Conservation (phyloP, 345 rosid species). For the Sonneratia caseolaris region DNA sequence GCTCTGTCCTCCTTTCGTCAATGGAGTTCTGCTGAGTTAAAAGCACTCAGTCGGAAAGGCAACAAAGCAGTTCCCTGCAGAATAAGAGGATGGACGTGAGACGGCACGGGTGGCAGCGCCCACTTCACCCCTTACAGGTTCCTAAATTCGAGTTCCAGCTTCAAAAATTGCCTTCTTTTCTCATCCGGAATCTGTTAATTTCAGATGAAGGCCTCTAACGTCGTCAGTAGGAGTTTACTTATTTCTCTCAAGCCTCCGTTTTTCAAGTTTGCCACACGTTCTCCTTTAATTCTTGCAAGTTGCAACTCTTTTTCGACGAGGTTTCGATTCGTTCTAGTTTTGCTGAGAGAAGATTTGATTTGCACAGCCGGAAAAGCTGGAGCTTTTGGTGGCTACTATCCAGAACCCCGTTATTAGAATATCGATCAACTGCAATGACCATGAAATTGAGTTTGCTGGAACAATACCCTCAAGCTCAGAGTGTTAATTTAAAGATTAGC, state of each 20-base stretch:
- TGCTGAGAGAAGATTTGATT: background rate
- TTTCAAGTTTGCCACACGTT: background rate
- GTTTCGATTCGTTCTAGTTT: background rate
- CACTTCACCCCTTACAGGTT: conserved; percentile 81
- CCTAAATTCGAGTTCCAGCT: background rate
- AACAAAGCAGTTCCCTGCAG: background rate
- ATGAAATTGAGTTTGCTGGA: background rate
- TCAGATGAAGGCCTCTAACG: background rate
- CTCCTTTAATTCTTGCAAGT: background rate
- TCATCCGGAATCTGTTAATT: background rate
- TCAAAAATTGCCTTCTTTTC: background rate
- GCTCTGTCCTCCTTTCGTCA: background rate
- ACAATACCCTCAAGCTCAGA: background rate
- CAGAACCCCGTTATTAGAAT: background rate
- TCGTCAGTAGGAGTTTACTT: background rate
- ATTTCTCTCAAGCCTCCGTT: background rate
- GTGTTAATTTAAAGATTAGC: background rate
- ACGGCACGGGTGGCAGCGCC: conserved; percentile 98
- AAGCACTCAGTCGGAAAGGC: background rate
- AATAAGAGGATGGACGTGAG: conserved; percentile 26
- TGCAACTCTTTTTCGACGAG: background rate
- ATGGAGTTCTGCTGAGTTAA: background rate
- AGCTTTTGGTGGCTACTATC: background rate
- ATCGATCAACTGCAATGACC: background rate
- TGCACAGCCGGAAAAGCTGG: background rate